phyloP scores from a whole-genome alignment of 176 grass and related monocot species.

The Guadua angustifolia region DNA sequence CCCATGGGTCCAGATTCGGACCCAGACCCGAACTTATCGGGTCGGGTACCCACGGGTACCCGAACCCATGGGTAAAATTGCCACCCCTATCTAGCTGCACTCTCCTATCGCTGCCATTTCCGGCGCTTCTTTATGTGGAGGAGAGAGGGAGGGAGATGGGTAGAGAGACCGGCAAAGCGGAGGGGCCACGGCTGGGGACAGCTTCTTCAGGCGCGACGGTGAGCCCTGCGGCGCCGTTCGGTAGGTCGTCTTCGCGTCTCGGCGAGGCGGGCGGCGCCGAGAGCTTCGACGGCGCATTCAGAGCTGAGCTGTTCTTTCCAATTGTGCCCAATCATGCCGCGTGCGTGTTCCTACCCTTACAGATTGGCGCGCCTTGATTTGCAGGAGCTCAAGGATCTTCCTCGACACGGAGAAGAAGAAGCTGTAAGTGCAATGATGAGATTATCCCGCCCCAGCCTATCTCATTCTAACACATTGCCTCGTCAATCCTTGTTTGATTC shows the following conservation, averaged over 20 bases:
- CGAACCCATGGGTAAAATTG: too few species aligned
- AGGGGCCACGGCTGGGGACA: neutral
- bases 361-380: neutral
- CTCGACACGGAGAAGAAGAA: conserved; percentile 57
- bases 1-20: too few species aligned
- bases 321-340: neutral
- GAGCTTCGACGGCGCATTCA: conserved; percentile 60
- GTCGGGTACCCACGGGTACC: too few species aligned
- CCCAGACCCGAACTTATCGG: too few species aligned
- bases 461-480: neutral
- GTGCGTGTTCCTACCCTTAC: neutral
- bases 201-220: neutral
- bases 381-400: conserved; percentile 93
- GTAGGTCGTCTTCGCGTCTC: conserved; percentile 34
- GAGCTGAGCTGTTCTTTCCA: conserved; percentile 8
- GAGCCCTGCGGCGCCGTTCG: conserved; percentile 39
- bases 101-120: neutral
- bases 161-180: conserved; percentile 6
- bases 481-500: neutral
- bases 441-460: neutral
- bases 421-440: conserved; percentile 51
- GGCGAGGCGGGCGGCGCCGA: neutral
- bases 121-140: neutral
- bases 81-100: too few species aligned
- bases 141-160: too few species aligned